These are phyloP conservation scores for Aspergillus intermedius DNA, from an alignment of 2,329 filamentous ascomycete species.

Conservation along the genomic window DNA sequence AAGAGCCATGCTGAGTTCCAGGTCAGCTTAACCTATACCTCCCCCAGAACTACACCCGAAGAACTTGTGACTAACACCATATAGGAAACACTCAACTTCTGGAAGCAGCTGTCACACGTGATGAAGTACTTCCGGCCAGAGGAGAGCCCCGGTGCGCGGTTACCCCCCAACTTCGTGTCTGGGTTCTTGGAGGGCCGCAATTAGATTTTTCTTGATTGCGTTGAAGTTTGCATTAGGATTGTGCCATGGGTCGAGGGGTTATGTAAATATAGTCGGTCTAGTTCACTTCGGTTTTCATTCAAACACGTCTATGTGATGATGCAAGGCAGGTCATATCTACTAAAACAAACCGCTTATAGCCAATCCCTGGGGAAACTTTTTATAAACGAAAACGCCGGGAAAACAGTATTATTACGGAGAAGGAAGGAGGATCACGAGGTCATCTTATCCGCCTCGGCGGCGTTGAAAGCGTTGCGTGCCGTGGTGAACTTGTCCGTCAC, in stretches of 20 bases:
- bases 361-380: conserved; percentile 7
- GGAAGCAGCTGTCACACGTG: conserved; percentile 93
- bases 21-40: conserved; percentile 47
- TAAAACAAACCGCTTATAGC: conserved; percentile 3
- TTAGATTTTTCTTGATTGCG: conserved; percentile 21
- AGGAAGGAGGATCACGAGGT: conserved; percentile 17
- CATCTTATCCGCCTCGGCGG: conserved; percentile 29
- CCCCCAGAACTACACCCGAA: neutral
- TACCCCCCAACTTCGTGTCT: conserved; percentile 86
- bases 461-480: conserved; percentile 57
- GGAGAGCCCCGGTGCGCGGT: conserved; percentile 64
- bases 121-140: conserved; percentile 96
- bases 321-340: neutral
- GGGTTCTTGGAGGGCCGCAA: conserved; percentile 84
- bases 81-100: conserved; percentile 97
- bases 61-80: conserved; percentile 2
- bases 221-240: conserved; percentile 19
- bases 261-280: conserved; percentile 34
- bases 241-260: conserved; percentile 6
- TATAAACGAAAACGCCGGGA: conserved; percentile 18
- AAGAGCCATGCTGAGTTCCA: conserved; percentile 93
- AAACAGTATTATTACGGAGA: conserved; percentile 7
- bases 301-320: neutral
- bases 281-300: conserved; percentile 12
- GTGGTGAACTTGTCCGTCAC: conserved; percentile 81